Base-by-base conservation (phyloP, 2,329 filamentous ascomycete genomes). In the Leptographium procerum region DNA sequence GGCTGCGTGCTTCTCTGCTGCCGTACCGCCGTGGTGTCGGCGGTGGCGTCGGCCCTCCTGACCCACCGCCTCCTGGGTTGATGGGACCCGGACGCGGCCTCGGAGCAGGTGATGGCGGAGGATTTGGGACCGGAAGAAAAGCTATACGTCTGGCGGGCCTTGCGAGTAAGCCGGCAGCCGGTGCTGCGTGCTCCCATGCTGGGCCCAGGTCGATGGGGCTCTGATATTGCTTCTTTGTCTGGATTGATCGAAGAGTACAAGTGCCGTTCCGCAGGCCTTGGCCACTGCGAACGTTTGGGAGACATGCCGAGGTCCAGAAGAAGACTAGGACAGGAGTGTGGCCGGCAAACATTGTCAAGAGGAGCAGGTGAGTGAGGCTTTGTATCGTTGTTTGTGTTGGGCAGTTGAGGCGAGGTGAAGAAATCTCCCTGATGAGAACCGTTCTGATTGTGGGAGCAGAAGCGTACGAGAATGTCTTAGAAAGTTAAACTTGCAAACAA, bases 1-100 rank as follows among this genome's bases (percentile, higher is more conserved):
- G n/a, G 40, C 19, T 22, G 19, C 19, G n/a, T 43, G 40, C 3
- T 14, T 48, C 4, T 48, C 22, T 14, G 28, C 7, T 36, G 43
- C 13, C n/a, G 24, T 48, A 34, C 45, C 48, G 4, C 2, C 29
- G 60, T 8, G 61, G 61, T 14, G 61, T 61, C 9, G 59, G 61
- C n/a, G 59, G 61, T 16, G 61, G 61, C 26, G 61, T 61, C 33
- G 61, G 61, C 10, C 59, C 59, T 16, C 61, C 61, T 6, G 61
- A 62, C 8, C 61, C 61, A n/a, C 59, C 61, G 13, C 61, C 61
- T 14, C 52, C 55, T 13, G 61, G 61, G 13, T 56, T 52, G 52
- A 62, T 51, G 11, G 61, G 61, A 29, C 61, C 59, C 9, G 61
- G 61, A 16, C 61, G 59, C 10, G 61, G 61, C 22, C 61, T 43